Base-by-base conservation (phyloP, 78 protist genomes). In the Dictyostelium firmibasis region DNA sequence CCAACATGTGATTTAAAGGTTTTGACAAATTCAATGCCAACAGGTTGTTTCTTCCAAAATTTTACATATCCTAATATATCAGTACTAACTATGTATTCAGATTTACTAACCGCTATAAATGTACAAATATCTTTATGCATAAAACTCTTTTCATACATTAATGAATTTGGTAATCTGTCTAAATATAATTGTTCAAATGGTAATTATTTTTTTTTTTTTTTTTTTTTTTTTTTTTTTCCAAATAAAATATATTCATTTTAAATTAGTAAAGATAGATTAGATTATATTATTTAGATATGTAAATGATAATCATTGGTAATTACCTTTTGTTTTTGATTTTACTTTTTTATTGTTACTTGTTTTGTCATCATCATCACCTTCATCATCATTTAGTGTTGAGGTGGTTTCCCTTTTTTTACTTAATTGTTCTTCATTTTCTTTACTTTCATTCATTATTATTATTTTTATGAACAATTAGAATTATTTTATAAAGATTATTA, bases 11-110 rank as follows among this genome's bases (percentile, higher is more conserved):
- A 92, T 20, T 81, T 57, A 94, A 92, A 99, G 57, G 92, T 93
- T 96, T 98, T 99, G 44, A 99, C 99, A 62, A 98, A 98, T 75
- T 98, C 98, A 9, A 99, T 85, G 9, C 98, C 98, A 25, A 29
- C 43, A 1, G 38, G 84, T 70, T 29, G 47, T 85, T 99, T 99
- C 83, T 96, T 96, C 99, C 99, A 99, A 64, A 99, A 99, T 94
- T 99, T 99, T 41, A 99, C 23, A 53, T 75, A 94, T 4, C 99
- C 99, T 50, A 98, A 99, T n/a, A 44, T 72, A 75, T 95, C 91
- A 1, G 97, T 97, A 2, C 99, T 99, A 27, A 98, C 38, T 8
- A 98, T 47, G 53, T 91, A 99, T 31, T 97, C 97, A 6, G 98
- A 78, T 35, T 81, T 84, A 41, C 67, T 16, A 18, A 82, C 81